Conservation (phyloP, 768 basidiomycete species). For the Russula sp. region DNA sequence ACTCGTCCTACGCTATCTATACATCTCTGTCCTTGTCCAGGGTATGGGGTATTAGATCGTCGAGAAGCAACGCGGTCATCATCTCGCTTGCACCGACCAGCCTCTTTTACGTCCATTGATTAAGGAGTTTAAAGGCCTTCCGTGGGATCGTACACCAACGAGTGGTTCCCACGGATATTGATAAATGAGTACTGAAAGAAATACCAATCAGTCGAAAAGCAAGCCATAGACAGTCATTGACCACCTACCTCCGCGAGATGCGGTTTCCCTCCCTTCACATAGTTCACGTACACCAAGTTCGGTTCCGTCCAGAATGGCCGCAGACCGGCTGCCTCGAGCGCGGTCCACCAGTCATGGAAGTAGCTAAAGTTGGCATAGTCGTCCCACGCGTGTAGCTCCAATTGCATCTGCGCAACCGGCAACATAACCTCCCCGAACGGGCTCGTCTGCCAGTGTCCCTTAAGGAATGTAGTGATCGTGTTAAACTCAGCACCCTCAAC, state of each 20-base stretch:
- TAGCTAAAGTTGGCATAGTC: slow-evolving; percentile 40
- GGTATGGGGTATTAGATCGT: slow-evolving; percentile 9
- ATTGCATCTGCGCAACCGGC: slow-evolving; percentile 66
- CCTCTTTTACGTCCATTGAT: background rate
- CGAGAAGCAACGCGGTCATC: background rate
- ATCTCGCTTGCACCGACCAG: background rate
- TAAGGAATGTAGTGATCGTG: slow-evolving; percentile 43
- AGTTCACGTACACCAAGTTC: slow-evolving; percentile 43
- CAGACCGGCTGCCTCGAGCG: slow-evolving; percentile 60
- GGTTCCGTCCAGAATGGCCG: slow-evolving; percentile 68
- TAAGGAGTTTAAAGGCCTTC: background rate
- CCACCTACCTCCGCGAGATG: slow-evolving; percentile 36
- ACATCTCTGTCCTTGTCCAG: background rate
- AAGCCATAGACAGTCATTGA: background rate
- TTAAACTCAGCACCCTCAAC: slow-evolving; percentile 66
- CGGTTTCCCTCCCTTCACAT: slow-evolving; percentile 34
- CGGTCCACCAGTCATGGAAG: slow-evolving; percentile 65
- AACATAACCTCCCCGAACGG: slow-evolving; percentile 26
- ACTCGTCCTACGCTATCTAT: background rate
- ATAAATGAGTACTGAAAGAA: slow-evolving; percentile 44
- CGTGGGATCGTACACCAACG: background rate
- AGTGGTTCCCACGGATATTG: slow-evolving; percentile 38
- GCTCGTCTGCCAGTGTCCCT: slow-evolving; percentile 30
- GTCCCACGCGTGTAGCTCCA: slow-evolving; percentile 53
- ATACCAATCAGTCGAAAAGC: background rate